Evolutionary conservation across 257 asterid genomes (phyloP).

Genomic region (Knoxia roxburghii): DNA sequence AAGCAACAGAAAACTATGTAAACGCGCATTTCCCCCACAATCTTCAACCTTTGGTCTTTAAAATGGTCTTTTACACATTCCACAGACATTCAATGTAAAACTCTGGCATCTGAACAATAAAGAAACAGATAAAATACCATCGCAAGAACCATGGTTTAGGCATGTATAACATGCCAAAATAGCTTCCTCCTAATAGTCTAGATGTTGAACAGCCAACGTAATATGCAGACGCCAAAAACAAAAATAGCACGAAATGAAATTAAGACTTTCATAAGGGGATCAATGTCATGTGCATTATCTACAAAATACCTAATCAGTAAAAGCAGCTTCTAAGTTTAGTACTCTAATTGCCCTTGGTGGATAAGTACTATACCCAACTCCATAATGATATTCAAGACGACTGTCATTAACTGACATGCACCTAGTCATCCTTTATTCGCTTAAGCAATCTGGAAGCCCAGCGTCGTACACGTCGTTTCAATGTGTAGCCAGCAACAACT

Average conservation of each 20-base stretch:
- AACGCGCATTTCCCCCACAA: too few species aligned
- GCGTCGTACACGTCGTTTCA: conserved; percentile 65
- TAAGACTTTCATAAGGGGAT: not conserved
- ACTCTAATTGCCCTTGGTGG: not conserved
- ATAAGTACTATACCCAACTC: not conserved
- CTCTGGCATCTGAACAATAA: too few species aligned
- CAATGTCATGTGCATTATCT: not conserved
- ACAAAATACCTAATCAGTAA: not conserved
- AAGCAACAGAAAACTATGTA: too few species aligned
- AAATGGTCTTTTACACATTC: too few species aligned
- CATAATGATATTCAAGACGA: not conserved
- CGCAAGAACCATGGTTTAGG: too few species aligned
- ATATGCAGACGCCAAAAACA: not conserved
- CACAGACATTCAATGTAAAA: too few species aligned
- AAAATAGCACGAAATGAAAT: not conserved
- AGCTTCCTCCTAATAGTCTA: too few species aligned
- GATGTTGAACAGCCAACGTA: not conserved
- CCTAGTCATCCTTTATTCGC: conserved; percentile 58
- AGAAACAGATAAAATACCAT: too few species aligned
- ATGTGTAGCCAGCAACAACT: conserved; percentile 61
- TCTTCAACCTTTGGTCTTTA: too few species aligned
- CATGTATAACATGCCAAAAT: too few species aligned
- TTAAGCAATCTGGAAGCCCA: conserved; percentile 68
- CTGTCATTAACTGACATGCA: not conserved
- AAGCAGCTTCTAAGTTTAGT: not conserved